These are phyloP conservation scores for Dothideomycetes sp. DNA, from an alignment of 2,329 filamentous ascomycete species.

Conservation along the genomic window DNA sequence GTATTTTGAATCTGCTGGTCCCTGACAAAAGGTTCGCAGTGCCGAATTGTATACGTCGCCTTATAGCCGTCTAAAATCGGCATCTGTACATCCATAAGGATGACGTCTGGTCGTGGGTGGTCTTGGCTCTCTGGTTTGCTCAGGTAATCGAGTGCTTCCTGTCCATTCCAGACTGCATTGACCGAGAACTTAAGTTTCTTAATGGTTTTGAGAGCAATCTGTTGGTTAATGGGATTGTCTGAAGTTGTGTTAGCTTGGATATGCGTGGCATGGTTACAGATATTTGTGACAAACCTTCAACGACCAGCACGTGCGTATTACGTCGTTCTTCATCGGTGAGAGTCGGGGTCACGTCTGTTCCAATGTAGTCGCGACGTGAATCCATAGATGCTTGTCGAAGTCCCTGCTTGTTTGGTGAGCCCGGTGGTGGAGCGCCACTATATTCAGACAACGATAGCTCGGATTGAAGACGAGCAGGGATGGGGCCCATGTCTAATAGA, in stretches of 20 bases:
- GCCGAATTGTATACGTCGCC: constrained; percentile 63
- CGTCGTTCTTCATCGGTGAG: constrained; percentile 50
- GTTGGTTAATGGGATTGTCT: constrained; percentile 53
- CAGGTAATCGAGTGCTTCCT: constrained; percentile 69
- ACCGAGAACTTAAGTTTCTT: constrained; percentile 64
- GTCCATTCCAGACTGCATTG: constrained; percentile 65
- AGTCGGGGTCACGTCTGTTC: constrained; percentile 27
- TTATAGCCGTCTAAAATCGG: constrained; percentile 66
- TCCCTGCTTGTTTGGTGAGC: constrained; percentile 15
- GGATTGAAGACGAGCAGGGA: constrained; percentile 57
- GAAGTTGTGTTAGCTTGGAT: neutral
- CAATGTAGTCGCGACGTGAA: constrained; percentile 14
- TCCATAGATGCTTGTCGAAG: constrained; percentile 17
- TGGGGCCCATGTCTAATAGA: constrained; percentile 52
- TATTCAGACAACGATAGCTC: constrained; percentile 53
- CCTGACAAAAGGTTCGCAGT: constrained; percentile 55
- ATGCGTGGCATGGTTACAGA: neutral
- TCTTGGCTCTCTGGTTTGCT: constrained; percentile 38
- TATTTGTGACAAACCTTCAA: constrained; percentile 61
- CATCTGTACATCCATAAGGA: constrained; percentile 45
- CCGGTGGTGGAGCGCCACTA: constrained; percentile 33
- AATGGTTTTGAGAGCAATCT: constrained; percentile 68
- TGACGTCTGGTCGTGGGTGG: constrained; percentile 57
- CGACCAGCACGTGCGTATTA: constrained; percentile 61
- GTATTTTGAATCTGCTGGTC: constrained; percentile 49